Base-by-base conservation (phyloP, 1,139 yeast genomes). In the Magnusiomyces paraingens region DNA sequence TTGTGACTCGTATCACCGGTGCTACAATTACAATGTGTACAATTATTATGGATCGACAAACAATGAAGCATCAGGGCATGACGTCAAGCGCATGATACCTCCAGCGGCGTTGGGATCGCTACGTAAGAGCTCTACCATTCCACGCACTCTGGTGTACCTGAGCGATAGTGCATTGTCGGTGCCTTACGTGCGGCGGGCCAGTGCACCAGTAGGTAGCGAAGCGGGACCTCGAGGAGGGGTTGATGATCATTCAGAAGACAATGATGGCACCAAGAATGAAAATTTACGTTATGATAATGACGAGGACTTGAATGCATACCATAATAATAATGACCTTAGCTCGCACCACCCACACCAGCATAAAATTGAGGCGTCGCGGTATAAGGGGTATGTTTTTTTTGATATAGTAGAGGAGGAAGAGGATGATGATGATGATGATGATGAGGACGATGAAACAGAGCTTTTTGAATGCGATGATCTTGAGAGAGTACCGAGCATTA, bases 141-240 rank as follows among this genome's bases (percentile, higher is more conserved):
- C 40, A 36, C 40, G 17, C 40, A 36, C 40, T 14, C 12, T 14
- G 17, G 17, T 36, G 40, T 36, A 26, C 8, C 32, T 26, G 32
- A 26, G 32, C 32, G 32, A 26, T 8, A 26, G 32, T 8, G 32
- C 32, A 26, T 8, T 26, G 32, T 26, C 32, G 32, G 32, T 26
- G 39, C 41, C 14, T 48, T 32, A 2, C 53, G 65, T 1, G 84
- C 72, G 63, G 76, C 74, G 1, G 91, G 91, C 90, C 89, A 84
- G 68, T 85, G 93, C 63, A 84, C 78, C 68, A 85, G 74, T 26
- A 8, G 32, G 32, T 8, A 26, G 32, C 32, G 32, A 26, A 8
- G 8, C 32, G 32, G 32, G 32, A 26, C 8, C 32, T 8, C 32
- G 8, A 8, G 32, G 32, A 26, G 32, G n/a, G n/a, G n/a, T n/a